Evolutionary conservation across 1,139 yeast genomes (phyloP), one percentile per base, ranked within the genome.

Genomic region (Candida sp.): DNA sequence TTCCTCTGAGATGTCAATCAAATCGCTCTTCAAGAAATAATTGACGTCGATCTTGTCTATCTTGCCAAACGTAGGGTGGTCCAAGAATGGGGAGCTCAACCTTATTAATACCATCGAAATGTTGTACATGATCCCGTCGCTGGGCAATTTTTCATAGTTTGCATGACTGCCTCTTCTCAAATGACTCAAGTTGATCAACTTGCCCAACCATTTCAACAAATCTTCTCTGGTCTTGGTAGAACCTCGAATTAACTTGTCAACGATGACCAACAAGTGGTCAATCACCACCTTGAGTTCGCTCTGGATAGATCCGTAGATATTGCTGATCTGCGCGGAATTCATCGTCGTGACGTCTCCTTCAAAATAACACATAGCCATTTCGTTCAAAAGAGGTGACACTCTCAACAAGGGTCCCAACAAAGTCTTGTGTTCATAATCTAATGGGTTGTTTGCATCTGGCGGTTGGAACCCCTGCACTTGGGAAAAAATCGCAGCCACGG

Each of bases 131-230:
- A 94, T 80, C 0, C 93, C 94, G 70, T 93, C 93, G 6, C 91
- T 78, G 1, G 96, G 85, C 48, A 90, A 74, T 50, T 84, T 81
- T 22, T 78, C 73, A 7, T 83, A 80, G 60, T 89, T 87, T 3
- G 94, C 89, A 66, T 90, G 96, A 58, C 90, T 85, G 45, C 98
- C 98, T 59, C 90, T 81, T 69, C 98, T 83, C 61, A 90, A 80
- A 69, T 93, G 98, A 65, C 93, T 92, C 52, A 83, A 77, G 62
- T 93, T 90, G 23, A 91, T 80, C 43, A 92, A 78, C 38, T 78
- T 80, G 2, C 88, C 88, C 67, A 93, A 84, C 79, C 88, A 92
- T 49, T 75, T 67, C 55, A 94, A 70, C 49, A 93, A 65, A 43
- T 74, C 84, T 39, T 71, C 72, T 56, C 98, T 79, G 0, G 97